Evolutionary conservation across 2,329 filamentous ascomycete species (phyloP).

Genomic region (Colletotrichum tofieldiae): DNA sequence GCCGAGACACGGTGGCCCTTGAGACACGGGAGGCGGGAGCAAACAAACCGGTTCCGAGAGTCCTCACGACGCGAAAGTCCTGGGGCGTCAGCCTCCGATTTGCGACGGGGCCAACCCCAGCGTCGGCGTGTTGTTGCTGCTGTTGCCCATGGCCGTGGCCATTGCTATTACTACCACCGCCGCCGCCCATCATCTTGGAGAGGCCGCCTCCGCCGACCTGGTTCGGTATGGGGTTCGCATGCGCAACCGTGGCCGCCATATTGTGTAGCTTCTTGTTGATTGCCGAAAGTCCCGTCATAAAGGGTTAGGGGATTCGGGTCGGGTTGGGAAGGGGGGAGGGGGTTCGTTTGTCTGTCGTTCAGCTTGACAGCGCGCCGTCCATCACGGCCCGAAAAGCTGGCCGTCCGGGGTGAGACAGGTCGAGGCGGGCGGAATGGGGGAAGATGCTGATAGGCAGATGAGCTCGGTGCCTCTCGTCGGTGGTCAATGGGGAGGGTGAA

Average conservation of each 20-base stretch:
- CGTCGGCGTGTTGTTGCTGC: slow-evolving; percentile 36
- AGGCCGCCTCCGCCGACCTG: slow-evolving; percentile 39
- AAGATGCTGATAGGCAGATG: background rate
- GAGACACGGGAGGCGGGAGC: slow-evolving; percentile 12
- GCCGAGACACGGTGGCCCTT: slow-evolving; percentile 24
- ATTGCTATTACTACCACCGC: slow-evolving; percentile 11
- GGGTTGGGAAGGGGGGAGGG: background rate
- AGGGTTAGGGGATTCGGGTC: slow-evolving; percentile 3
- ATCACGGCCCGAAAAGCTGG: slow-evolving; percentile 24
- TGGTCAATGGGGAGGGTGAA: slow-evolving; percentile 29
- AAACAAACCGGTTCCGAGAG: slow-evolving; percentile 79
- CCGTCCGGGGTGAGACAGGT: background rate
- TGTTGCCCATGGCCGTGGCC: slow-evolving; percentile 27
- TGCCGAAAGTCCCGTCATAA: slow-evolving; percentile 37
- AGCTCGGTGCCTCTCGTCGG: slow-evolving; percentile 21
- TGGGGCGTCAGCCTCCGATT: slow-evolving; percentile 54
- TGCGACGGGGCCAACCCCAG: slow-evolving; percentile 39
- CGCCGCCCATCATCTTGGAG: slow-evolving; percentile 40
- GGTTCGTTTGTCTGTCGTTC: slow-evolving; percentile 21
- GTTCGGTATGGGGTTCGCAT: slow-evolving; percentile 32
- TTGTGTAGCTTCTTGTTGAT: slow-evolving; percentile 40
- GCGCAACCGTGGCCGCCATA: slow-evolving; percentile 42
- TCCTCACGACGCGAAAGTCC: slow-evolving; percentile 83
- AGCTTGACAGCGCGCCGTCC: slow-evolving; percentile 31
- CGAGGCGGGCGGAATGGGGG: background rate